Evolutionary conservation across 208 protist species (phyloP).

Genomic region (Acanthamoeba sp.): DNA sequence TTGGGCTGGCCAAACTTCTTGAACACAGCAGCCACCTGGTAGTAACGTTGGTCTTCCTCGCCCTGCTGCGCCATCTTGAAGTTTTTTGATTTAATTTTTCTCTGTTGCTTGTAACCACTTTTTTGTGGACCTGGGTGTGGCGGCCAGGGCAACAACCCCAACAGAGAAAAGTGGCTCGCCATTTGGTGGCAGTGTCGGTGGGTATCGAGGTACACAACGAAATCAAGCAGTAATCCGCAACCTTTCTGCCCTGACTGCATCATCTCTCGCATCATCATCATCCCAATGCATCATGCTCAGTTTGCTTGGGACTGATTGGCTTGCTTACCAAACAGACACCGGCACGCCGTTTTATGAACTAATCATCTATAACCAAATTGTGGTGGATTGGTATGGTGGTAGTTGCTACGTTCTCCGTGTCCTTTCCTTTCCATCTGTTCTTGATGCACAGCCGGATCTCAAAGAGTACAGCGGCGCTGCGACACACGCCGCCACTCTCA

Average conservation of each 20-base stretch:
- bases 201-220: too few relatives aligned
- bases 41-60: conserved; percentile 43
- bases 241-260: too few relatives aligned
- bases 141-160: too few relatives aligned
- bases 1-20: conserved; percentile 51
- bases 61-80: background rate
- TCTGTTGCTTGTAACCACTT: background rate
- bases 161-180: too few relatives aligned
- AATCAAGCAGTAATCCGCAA: too few relatives aligned
- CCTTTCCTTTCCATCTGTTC: background rate
- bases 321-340: too few relatives aligned
- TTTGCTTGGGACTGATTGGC: too few relatives aligned
- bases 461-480: background rate
- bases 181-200: too few relatives aligned
- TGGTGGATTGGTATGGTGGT: background rate
- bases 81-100: background rate
- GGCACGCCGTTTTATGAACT: too few relatives aligned
- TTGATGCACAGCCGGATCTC: background rate
- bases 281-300: too few relatives aligned
- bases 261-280: too few relatives aligned
- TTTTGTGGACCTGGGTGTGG: too few relatives aligned
- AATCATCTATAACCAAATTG: background rate
- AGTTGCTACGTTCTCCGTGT: background rate
- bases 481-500: background rate
- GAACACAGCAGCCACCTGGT: conserved; percentile 42